A percentile compares a stretch with the other conserved stretches of the same genome.
phyloP scores from a whole-genome alignment of 1,284 basidiomycete genomes.

The Marasmius oreades region DNA sequence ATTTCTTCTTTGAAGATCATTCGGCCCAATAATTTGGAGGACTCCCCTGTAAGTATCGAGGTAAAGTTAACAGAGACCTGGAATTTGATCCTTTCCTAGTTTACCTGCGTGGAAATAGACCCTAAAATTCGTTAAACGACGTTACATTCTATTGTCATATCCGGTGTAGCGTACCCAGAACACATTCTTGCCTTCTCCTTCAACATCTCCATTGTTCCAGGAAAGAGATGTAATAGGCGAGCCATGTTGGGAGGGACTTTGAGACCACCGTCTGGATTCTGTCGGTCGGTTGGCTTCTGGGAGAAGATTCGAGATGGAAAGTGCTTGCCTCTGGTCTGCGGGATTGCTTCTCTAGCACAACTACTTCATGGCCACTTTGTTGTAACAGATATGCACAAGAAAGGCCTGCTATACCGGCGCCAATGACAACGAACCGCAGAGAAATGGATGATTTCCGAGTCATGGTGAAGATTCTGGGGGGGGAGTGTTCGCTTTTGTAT shows the following conservation, averaged over 20 bases:
- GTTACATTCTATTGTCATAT: background rate
- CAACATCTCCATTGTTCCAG: conserved; percentile 5
- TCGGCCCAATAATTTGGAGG: conserved; percentile 1
- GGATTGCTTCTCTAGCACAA: conserved; percentile 11
- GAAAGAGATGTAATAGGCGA: conserved; percentile 7
- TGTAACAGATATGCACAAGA: conserved; percentile 13
- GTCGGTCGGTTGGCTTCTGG: background rate
- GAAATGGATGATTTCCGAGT: background rate
- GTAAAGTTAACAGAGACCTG: too few relatives aligned
- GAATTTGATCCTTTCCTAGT: background rate
- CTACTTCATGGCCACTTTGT: conserved; percentile 7
- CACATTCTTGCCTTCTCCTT: conserved; percentile 4
- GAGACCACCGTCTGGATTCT: conserved; percentile 8
- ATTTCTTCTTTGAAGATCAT: conserved; percentile 6
- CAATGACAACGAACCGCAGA: conserved; percentile 14
- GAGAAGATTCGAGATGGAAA: background rate
- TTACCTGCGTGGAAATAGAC: background rate
- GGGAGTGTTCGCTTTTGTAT: too few relatives aligned
- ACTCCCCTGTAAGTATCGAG: conserved; percentile 1
- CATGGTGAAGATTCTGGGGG: background rate
- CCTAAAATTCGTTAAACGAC: background rate
- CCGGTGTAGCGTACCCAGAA: conserved; percentile 7
- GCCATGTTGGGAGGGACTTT: conserved; percentile 16
- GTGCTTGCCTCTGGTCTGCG: background rate
- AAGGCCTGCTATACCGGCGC: conserved; percentile 15